Evolutionary conservation across 2,329 filamentous ascomycete species (phyloP).

Genomic region (Monosporascus sp.): DNA sequence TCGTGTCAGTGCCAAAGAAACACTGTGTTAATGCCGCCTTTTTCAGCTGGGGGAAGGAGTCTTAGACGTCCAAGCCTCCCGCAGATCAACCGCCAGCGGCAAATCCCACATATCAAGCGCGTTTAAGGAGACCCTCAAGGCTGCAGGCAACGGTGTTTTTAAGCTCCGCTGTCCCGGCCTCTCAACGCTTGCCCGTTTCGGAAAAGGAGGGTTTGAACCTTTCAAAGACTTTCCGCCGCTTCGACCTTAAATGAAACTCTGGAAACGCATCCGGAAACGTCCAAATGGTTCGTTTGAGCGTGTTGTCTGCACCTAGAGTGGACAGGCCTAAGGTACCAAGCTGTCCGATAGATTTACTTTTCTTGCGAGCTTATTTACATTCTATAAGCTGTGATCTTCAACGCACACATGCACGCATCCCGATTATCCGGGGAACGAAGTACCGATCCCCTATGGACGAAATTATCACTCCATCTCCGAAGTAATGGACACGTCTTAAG

Average conservation of each 20-base stretch:
- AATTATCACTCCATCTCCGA: too few relatives aligned
- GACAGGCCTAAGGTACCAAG: too few relatives aligned
- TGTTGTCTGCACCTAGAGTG: too few relatives aligned
- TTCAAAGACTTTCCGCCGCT: not conserved
- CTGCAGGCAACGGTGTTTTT: not conserved
- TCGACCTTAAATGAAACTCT: not conserved
- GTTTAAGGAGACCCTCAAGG: not conserved
- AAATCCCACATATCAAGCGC: not conserved
- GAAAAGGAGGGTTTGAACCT: not conserved
- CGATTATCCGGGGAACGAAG: too few relatives aligned
- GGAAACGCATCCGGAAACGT: too few relatives aligned
- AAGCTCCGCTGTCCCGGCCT: not conserved
- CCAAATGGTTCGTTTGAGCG: too few relatives aligned
- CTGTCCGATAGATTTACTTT: too few relatives aligned
- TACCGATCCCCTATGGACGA: too few relatives aligned
- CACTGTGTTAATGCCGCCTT: not conserved
- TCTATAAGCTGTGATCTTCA: too few relatives aligned
- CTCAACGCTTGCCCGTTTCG: not conserved
- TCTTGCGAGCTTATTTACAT: too few relatives aligned
- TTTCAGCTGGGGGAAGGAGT: not conserved
- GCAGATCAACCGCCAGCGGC: not conserved
- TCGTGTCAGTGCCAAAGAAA: not conserved
- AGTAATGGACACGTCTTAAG: too few relatives aligned
- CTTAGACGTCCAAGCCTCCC: not conserved
- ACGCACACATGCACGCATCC: too few relatives aligned